Percentiles rank a stretch among this genome's conserved stretches.
Evolutionary conservation across 179 eudicot species (phyloP).

Genomic region (Beta corolliflora): DNA sequence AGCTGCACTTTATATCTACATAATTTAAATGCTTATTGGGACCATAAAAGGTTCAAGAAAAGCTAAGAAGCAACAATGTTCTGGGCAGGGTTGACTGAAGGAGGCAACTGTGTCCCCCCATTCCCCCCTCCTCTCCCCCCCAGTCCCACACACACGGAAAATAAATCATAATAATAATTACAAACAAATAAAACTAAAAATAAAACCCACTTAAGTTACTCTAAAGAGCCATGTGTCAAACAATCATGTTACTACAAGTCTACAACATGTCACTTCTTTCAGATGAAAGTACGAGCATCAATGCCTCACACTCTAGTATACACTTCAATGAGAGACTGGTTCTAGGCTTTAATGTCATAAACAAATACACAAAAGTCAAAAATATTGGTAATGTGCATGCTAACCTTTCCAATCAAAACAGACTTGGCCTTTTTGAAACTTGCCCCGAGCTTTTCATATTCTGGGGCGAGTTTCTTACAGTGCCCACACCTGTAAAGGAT

Average conservation of each 20-base stretch:
- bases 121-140: background rate
- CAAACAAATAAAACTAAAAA: too few relatives aligned
- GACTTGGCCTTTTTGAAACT: slow-evolving; percentile 89
- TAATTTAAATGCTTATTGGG: background rate
- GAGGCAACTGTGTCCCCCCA: background rate
- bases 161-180: too few relatives aligned
- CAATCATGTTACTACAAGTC: background rate
- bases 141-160: too few relatives aligned
- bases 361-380: background rate
- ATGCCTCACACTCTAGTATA: background rate
- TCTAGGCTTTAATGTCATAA: background rate
- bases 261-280: background rate
- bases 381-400: slow-evolving; percentile 18
- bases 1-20: background rate
- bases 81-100: background rate
- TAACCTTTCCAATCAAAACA: slow-evolving; percentile 77
- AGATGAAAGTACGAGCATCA: background rate
- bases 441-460: slow-evolving; percentile 71
- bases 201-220: background rate
- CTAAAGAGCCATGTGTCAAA: background rate
- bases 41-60: background rate
- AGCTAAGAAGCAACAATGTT: background rate
- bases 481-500: slow-evolving; percentile 71
- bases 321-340: background rate
- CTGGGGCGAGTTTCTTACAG: slow-evolving; percentile 91